Base-by-base conservation (phyloP, 164 flowering plant species). In the Nymphaea colorata region DNA sequence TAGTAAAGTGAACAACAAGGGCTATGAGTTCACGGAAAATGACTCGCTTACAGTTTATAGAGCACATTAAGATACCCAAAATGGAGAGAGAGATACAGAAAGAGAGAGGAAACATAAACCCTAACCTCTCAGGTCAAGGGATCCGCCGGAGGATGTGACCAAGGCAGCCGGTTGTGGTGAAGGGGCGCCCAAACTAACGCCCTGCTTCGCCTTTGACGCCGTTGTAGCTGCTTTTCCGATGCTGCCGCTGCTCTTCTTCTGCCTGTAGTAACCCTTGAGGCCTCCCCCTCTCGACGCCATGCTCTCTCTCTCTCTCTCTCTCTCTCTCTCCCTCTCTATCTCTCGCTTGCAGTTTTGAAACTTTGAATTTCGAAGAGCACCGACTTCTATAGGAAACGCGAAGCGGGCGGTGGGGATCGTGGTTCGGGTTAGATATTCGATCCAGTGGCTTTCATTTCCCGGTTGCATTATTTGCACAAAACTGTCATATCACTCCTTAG, bases 181-280 rank as follows among this genome's bases (percentile, higher is more conserved):
- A 69, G 74, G 79, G 64, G 90, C 76, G 57, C 77, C 86, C 12
- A 78, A 43, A 67, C 78, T 65, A 3, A 75, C 82, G 3, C 80
- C 74, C 44, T 72, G 67, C 3, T 44, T 65, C 6, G 80, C 72
- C 0, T 78, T 25, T 15, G 12, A 64, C 67, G 72, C 43, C 65
- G 76, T 76, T 2, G 78, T 12, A n/a, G 55, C 41, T 5, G 57
- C 57, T 15, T 51, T 51, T 51, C 12, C 3, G 57, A 51, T 51
- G 18, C 53, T 25, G 43, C 70, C 74, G 4, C 73, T 65, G 59
- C 73, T 79, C 86, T 93, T 88, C 84, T 69, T 81, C 77, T 90
- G 91, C 70, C 71, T 78, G 87, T 69, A 90, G 81, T 82, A 87
- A 43, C 81, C 84, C 81, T 88, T 83, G 77, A 92, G 71, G 70